Evolutionary conservation across 306 rosid species (phyloP).

Genomic region (Casuarina cunninghamiana): DNA sequence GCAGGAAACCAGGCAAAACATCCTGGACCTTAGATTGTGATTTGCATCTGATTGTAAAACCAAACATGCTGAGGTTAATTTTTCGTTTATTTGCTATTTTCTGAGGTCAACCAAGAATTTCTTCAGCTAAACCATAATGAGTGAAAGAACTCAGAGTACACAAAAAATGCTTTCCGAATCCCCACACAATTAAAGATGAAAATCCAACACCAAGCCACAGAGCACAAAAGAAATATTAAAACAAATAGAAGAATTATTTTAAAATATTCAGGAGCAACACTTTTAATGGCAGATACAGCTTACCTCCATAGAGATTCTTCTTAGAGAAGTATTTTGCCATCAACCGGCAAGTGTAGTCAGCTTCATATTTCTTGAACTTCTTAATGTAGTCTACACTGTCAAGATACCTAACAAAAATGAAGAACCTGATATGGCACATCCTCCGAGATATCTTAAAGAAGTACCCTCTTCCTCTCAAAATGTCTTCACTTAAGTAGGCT

Average conservation of each 20-base stretch:
- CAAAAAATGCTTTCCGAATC: not conserved
- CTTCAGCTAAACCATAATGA: not conserved
- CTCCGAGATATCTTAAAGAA: not conserved
- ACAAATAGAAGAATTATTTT: not conserved
- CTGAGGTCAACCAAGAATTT: not conserved
- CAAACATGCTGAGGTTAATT: too few relatives aligned
- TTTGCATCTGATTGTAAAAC: too few relatives aligned
- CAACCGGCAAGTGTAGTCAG: slow-evolving; percentile 45
- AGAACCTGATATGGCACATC: slow-evolving; percentile 6
- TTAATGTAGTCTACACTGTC: slow-evolving; percentile 28
- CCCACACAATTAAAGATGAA: not conserved
- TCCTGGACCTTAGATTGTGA: too few relatives aligned
- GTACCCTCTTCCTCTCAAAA: not conserved
- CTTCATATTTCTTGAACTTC: slow-evolving; percentile 54
- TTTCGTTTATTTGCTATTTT: too few relatives aligned
- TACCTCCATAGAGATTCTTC: slow-evolving; percentile 54
- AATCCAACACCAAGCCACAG: not conserved
- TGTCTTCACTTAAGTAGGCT: not conserved
- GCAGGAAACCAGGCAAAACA: too few relatives aligned
- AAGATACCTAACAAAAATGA: slow-evolving; percentile 34
- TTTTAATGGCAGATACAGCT: not conserved
- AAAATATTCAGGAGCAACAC: not conserved
- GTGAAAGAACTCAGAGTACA: not conserved
- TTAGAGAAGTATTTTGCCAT: slow-evolving; percentile 54
- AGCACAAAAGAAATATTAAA: not conserved